Base-by-base conservation (phyloP, 2,329 filamentous ascomycete genomes). In the Cadophora malorum region DNA sequence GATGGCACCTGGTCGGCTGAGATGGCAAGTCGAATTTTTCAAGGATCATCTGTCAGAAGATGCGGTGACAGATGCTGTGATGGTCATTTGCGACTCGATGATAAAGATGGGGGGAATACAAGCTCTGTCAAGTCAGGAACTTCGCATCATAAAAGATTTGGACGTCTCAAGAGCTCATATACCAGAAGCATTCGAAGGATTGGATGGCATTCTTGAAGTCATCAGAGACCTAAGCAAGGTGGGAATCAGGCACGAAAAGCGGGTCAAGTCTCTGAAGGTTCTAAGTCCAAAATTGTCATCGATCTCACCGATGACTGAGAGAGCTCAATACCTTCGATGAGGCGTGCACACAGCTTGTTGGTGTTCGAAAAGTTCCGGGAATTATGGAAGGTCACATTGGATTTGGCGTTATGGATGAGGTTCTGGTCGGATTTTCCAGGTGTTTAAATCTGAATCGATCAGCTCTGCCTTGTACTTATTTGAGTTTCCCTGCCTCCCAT, bases 11-110 rank as follows among this genome's bases (percentile, higher is more conserved):
- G 25, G 49, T 16, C 59, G 38, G 6, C 66, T 33, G 0, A n/a
- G 23, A 14, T 70, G 66, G 69, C 21, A 65, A 52, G 23, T 28
- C 6, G 35, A 41, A 12, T 31, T 56, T 12, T 71, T 71, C 31
- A 31, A 59, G 12, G 64, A 70, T 23, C 66, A 71, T 3, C 47
- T 68, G 21, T 64, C 66, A 1, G 68, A 71, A 52, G 64, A 63
- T 55, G 52, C 66, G 7, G 45, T 68, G 14, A 68, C 66, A 10
- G 68, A 67, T 58, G 59, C 64, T 14, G 64, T 71, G 67, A 28
- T 65, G 38, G 19, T 45, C 16, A 59, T 71, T 7, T 65, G 67
- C 23, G 53, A 53, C 38, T 67, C 65, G 14, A 55, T 68, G 4
- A 52, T 58, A 16, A 61, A 62, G 47, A 49, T 49, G 12, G 59